phyloP scores from a whole-genome alignment of 169 alveolate genomes.

The Eimeria tenella region DNA sequence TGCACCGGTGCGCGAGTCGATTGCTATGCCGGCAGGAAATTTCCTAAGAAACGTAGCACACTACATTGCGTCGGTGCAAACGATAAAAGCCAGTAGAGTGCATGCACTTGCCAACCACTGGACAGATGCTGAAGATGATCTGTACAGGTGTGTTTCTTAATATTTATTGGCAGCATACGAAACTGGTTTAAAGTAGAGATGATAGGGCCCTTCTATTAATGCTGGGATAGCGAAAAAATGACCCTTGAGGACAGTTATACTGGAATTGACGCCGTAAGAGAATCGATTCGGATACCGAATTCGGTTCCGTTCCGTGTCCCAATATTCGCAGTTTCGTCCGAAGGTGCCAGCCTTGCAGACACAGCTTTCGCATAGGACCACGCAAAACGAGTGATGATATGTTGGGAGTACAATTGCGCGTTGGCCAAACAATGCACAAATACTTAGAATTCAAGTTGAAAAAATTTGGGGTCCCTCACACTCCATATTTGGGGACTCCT shows the following conservation, averaged over 20 bases:
- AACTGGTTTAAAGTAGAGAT: conserved; percentile 37
- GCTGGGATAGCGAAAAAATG: conserved; percentile 49
- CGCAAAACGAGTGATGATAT: background rate
- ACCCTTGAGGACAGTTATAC: conserved; percentile 42
- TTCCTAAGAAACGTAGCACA: background rate
- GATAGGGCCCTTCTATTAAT: conserved; percentile 39
- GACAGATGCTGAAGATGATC: background rate
- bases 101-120: background rate
- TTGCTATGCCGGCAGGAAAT: conserved; percentile 60
- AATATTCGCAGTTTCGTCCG: conserved; percentile 56
- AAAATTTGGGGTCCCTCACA: conserved; percentile 18
- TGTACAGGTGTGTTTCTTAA: background rate
- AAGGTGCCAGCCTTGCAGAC: conserved; percentile 64
- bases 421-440: background rate
- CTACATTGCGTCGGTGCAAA: no score
- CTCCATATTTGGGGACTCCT: conserved; percentile 60
- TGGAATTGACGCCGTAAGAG: conserved; percentile 42
- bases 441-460: background rate
- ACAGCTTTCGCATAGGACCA: conserved; percentile 24
- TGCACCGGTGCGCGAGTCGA: conserved; percentile 66
- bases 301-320: conserved; percentile 65
- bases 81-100: background rate
- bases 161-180: background rate
- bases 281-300: conserved; percentile 61
- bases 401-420: background rate